A percentile compares a stretch with the other conserved stretches of the same genome.
Evolutionary conservation across 768 basidiomycete species (phyloP).

Genomic region (Gymnopilus dilepis): DNA sequence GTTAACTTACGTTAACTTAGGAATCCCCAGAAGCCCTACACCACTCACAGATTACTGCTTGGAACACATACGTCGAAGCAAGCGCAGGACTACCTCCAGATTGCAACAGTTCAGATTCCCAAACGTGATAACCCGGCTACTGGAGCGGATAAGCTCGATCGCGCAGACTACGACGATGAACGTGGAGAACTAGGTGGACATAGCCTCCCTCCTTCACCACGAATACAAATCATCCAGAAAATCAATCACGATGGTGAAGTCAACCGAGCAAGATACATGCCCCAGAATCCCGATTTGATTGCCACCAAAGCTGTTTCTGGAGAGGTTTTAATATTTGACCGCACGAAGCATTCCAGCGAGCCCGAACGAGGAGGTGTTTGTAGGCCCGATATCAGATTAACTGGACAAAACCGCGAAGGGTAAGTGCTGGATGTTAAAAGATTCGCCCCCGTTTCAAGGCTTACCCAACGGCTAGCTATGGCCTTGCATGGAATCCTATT

Average conservation of each 20-base stretch:
- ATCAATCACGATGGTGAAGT: conserved; percentile 97
- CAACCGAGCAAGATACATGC: conserved; percentile 98
- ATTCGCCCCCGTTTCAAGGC: too few species aligned
- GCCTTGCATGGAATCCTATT: conserved; percentile 89
- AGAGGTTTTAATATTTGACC: conserved; percentile 93
- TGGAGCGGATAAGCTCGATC: conserved; percentile 78
- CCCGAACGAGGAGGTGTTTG: conserved; percentile 85
- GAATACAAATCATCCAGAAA: conserved; percentile 88
- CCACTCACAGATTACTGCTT: conserved; percentile 90
- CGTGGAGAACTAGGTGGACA: conserved; percentile 95
- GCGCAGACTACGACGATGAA: conserved; percentile 86
- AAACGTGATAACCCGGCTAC: conserved; percentile 69
- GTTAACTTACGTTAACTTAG: conserved; percentile 43
- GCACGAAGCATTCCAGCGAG: conserved; percentile 95
- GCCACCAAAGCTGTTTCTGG: conserved; percentile 94
- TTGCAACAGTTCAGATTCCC: conserved; percentile 92
- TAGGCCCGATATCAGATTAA: conserved; percentile 88
- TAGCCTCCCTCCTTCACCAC: conserved; percentile 80
- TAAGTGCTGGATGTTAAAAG: too few species aligned
- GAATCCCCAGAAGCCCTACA: conserved; percentile 91
- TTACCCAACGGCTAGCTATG: too few species aligned
- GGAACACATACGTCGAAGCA: conserved; percentile 98
- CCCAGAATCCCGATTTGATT: conserved; percentile 96
- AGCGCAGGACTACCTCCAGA: conserved; percentile 93
- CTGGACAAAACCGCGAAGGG: conserved; percentile 95